Conservation (phyloP, 2,329 filamentous ascomycete genomes). For the Sclerotinia spermophila region DNA sequence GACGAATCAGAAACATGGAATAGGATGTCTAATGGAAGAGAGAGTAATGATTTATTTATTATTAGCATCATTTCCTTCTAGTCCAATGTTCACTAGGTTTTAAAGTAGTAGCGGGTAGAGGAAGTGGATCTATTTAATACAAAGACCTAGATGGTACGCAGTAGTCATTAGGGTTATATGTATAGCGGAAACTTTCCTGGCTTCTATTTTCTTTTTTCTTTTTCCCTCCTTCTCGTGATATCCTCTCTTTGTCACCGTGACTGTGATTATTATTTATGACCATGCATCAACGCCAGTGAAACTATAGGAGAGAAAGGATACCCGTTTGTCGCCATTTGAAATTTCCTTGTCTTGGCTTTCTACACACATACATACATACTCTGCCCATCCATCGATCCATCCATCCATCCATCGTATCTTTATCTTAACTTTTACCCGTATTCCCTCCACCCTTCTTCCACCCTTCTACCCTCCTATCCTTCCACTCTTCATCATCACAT, state of each 20-base stretch:
- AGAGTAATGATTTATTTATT: not conserved
- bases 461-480: not conserved
- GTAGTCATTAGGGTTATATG: not conserved
- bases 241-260: not conserved
- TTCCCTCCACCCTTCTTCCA: not conserved
- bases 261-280: not conserved
- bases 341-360: not conserved
- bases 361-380: too few species aligned
- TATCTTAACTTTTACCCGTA: not conserved
- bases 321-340: not conserved
- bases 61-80: not conserved
- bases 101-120: not conserved
- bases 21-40: not conserved
- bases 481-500: not conserved
- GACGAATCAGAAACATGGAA: not conserved
- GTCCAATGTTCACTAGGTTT: not conserved
- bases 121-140: not conserved
- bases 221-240: not conserved
- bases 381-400: too few species aligned
- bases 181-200: not conserved
- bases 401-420: too few species aligned
- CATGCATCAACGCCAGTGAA: not conserved
- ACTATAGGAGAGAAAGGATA: not conserved
- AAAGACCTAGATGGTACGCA: not conserved
- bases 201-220: not conserved